Conservation (phyloP, 2,329 filamentous ascomycete species). For the Aspergillus novofumigatus region DNA sequence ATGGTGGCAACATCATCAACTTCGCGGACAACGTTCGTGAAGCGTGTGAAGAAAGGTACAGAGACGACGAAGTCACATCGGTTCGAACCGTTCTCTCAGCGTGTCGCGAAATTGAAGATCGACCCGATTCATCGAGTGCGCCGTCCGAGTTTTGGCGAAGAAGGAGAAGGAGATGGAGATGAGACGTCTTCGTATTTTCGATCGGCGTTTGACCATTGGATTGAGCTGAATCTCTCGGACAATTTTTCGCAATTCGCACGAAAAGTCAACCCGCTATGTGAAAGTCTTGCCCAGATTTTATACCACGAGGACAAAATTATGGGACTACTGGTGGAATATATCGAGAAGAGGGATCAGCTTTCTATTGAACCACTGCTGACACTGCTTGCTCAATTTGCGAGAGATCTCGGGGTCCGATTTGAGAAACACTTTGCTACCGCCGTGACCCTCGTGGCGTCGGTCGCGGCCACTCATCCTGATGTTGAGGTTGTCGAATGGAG, state of each 20-base stretch:
- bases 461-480: conserved; percentile 73
- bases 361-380: conserved; percentile 82
- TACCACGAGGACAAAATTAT: conserved; percentile 87
- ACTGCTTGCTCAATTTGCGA: conserved; percentile 89
- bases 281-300: conserved; percentile 86
- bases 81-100: conserved; percentile 86
- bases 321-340: conserved; percentile 68
- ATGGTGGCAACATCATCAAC: conserved; percentile 56
- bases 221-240: conserved; percentile 83
- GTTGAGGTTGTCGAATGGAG: conserved; percentile 96
- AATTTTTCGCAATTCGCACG: conserved; percentile 73
- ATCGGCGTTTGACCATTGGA: conserved; percentile 79
- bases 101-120: conserved; percentile 87
- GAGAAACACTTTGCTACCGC: conserved; percentile 80
- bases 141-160: conserved; percentile 72
- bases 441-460: conserved; percentile 68
- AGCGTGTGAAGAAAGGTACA: conserved; percentile 64
- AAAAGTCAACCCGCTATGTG: conserved; percentile 71
- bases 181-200: conserved; percentile 82
- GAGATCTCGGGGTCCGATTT: conserved; percentile 81
- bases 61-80: conserved; percentile 76
- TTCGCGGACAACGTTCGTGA: conserved; percentile 65
- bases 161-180: conserved; percentile 65
- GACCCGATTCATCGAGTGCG: conserved; percentile 89
- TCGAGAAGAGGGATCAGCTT: conserved; percentile 71